These are phyloP conservation scores for Gossypium australe DNA, from an alignment of 345 rosid species.

Conservation along the genomic window DNA sequence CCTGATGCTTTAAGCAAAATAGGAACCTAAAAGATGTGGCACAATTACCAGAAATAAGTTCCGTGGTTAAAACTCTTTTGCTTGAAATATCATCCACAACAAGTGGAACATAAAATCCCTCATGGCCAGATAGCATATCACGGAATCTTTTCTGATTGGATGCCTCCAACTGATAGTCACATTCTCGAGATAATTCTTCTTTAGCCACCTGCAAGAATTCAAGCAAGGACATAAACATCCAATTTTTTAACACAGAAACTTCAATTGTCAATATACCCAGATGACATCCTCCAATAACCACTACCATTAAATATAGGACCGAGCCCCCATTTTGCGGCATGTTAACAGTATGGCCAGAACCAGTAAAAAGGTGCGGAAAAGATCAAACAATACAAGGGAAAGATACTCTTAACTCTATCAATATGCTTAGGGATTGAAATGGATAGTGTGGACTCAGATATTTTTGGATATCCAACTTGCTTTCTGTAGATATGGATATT, in stretches of 20 bases:
- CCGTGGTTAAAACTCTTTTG: slow-evolving; percentile 76
- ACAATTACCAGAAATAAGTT: slow-evolving; percentile 70
- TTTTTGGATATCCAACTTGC: no score
- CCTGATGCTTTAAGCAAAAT: slow-evolving; percentile 5
- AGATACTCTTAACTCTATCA: background rate
- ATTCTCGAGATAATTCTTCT: slow-evolving; percentile 85
- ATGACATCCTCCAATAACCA: background rate
- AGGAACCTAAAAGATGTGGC: background rate
- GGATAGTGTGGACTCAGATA: no score
- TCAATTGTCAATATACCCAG: background rate
- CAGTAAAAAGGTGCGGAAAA: background rate
- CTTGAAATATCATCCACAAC: slow-evolving; percentile 75
- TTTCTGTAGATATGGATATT: no score
- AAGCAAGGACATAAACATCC: slow-evolving; percentile 9
- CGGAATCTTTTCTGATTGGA: slow-evolving; percentile 72
- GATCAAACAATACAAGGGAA: background rate
- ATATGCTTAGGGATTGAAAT: no score
- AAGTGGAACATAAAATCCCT: slow-evolving; percentile 73
- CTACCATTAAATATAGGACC: background rate
- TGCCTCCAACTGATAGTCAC: slow-evolving; percentile 91
- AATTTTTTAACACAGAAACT: background rate
- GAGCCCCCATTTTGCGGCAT: background rate
- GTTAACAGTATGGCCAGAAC: background rate
- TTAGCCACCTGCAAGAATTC: slow-evolving; percentile 64
- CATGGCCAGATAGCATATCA: slow-evolving; percentile 41